phyloP scores from a whole-genome alignment of 2,329 filamentous ascomycete species.

The Xylariaceae sp. region DNA sequence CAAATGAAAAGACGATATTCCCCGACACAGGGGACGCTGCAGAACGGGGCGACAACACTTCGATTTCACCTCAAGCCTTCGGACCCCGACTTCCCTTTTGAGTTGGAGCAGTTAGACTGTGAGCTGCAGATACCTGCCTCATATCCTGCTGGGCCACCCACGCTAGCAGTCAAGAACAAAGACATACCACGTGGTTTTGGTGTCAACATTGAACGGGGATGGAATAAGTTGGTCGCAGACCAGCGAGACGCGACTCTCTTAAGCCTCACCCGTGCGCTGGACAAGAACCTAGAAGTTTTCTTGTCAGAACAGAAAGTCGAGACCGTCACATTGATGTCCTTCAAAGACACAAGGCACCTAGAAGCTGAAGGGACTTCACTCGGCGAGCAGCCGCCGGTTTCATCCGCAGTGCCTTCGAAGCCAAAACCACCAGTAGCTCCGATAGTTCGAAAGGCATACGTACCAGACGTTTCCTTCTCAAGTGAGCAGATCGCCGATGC shows the following conservation, averaged over 20 bases:
- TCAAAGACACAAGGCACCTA: slow-evolving; percentile 52
- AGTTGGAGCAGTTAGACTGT: slow-evolving; percentile 66
- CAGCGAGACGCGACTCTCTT: slow-evolving; percentile 57
- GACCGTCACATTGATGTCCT: slow-evolving; percentile 65
- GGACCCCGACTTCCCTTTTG: slow-evolving; percentile 81
- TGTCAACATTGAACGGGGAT: slow-evolving; percentile 73
- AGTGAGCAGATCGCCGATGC: slow-evolving; percentile 59
- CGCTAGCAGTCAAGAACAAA: slow-evolving; percentile 61
- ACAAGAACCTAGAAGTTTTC: slow-evolving; percentile 67
- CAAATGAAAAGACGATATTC: slow-evolving; percentile 67
- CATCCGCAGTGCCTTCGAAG: slow-evolving; percentile 8
- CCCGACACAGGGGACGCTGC: slow-evolving; percentile 40
- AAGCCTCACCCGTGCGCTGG: slow-evolving; percentile 63
- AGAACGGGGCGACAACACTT: slow-evolving; percentile 52
- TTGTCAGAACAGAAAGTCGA: slow-evolving; percentile 67
- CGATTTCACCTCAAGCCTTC: slow-evolving; percentile 66
- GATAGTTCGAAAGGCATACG: slow-evolving; percentile 28
- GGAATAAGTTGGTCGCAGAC: slow-evolving; percentile 59
- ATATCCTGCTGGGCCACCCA: slow-evolving; percentile 59
- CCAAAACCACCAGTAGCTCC: slow-evolving; percentile 6
- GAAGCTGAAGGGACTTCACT: slow-evolving; percentile 21
- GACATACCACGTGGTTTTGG: slow-evolving; percentile 68
- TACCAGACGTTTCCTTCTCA: slow-evolving; percentile 49
- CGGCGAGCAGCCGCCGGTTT: slow-evolving; percentile 4
- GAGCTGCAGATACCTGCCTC: slow-evolving; percentile 58